Evolutionary conservation across 139 green algal genomes (phyloP), one percentile per base, ranked within the genome.

Genomic region (Diplosphaera chodatii): DNA sequence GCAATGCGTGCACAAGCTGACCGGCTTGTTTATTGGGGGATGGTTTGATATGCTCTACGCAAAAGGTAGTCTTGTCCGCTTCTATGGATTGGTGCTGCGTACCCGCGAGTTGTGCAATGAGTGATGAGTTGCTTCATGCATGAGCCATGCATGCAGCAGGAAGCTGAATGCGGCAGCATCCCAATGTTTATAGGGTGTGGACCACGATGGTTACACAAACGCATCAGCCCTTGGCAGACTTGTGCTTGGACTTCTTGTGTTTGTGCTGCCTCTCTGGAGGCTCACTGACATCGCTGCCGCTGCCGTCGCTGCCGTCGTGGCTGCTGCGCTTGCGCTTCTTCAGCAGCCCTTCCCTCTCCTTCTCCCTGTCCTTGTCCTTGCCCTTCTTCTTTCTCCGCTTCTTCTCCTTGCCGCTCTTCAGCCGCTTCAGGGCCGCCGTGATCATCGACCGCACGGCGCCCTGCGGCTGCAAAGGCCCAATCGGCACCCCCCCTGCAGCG

Each of bases 351-450:
- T n/a, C 22, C 67, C 67, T 71, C n/a, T 67, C 70, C 22, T 63
- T n/a, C 41, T 69, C 68, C 28, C 29, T 70, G 31, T 71, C 64
- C 68, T 70, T 74, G 4, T 64, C 34, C 30, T 84, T 76, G n/a
- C n/a, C n/a, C 56, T 78, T 76, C 63, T 82, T 82, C 31, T 64
- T 69, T 56, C 28, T 16, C 28, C n/a, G 31, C 37, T 75, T 64
- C 5, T 73, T 67, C 2, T 74, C 30, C 34, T 83, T 84, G 30
- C 40, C 56, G 55, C 74, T 83, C 31, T 67, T 71, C 32, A 63
- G 55, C 59, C 83, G 79, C 28, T 67, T 73, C 33, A 80, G 59
- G 25, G 75, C 75, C 28, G 74, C 75, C 68, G 78, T 32, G 13
- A 80, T 71, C n/a, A 25, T 25, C 16, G 48, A 59, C 48, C 37